Base-by-base conservation (phyloP, 352 stramenopile genomes). In the Globisporangium heterothallicum region DNA sequence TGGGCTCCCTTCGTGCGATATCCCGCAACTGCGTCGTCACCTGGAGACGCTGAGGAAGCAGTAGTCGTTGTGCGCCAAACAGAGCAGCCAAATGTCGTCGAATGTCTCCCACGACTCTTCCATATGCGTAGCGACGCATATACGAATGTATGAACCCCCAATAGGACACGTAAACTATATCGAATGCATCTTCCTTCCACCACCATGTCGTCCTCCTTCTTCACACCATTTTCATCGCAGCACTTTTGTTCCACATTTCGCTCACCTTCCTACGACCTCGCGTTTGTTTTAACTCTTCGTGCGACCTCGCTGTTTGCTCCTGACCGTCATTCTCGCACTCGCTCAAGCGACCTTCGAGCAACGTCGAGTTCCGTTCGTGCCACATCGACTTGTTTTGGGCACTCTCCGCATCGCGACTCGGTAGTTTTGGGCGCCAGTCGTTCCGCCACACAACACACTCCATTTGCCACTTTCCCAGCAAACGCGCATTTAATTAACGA, bases 21-120 rank as follows among this genome's bases (percentile, higher is more conserved):
- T 92, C 38, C 66, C 89, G 43, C 78, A 92, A 58, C 70, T 95
- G 53, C 72, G 72, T 25, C 72, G 74, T 32, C 84, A 94, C 72
- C 68, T 92, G 50, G 79, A 84, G 43, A 81, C 73, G 42, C 62
- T 89, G 59, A 69, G 69, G 18, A 59, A 61, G 38, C 29, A 48
- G 46, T n/a, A 45, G 21, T 19, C 29, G 42, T 26, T 29, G 21
- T 29, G 19, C 10, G 41, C 32, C 10, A 16, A 26, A 27, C 30
- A 25, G 2, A 16, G 27, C 21, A 34, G n/a, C n/a, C 0, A 4
- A 30, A 18, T 24, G 21, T 9, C 14, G 21, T 13, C 3, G 30
- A 49, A 44, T 16, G 26, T 16, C 16, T 21, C 18, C 10, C 29
- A 38, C 32, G n/a, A 10, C 14, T 18, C 12, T 16, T 38, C 14